phyloP scores from a whole-genome alignment of 371 early-diverging fungal genomes.

The Lichtheimia hyalospora region DNA sequence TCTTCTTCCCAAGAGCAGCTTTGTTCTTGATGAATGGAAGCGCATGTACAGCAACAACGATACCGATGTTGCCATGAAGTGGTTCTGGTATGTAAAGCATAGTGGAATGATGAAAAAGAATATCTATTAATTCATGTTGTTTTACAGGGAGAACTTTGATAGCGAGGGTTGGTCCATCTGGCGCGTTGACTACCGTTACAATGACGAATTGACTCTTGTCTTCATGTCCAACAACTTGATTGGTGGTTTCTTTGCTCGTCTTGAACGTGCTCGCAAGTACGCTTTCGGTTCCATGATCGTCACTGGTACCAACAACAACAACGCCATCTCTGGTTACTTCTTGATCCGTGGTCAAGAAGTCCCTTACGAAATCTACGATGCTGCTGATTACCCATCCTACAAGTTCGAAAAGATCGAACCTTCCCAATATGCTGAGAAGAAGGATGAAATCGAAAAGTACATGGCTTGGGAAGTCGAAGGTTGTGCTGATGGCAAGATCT shows the following conservation, averaged over 20 bases:
- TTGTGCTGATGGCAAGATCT: constrained; percentile 46
- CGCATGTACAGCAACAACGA: constrained; percentile 97
- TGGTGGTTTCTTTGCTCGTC: constrained; percentile 91
- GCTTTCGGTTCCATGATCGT: constrained; percentile 90
- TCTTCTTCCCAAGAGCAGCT: constrained; percentile 78
- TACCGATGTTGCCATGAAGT: constrained; percentile 84
- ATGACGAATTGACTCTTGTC: constrained; percentile 74
- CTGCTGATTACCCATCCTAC: constrained; percentile 89
- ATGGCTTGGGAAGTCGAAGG: constrained; percentile 53
- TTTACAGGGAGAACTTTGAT: constrained; percentile 88
- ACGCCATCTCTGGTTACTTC: constrained; percentile 92
- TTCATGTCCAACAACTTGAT: constrained; percentile 91
- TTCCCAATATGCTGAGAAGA: constrained; percentile 52
- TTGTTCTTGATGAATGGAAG: constrained; percentile 93
- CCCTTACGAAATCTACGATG: constrained; percentile 83
- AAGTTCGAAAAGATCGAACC: constrained; percentile 81
- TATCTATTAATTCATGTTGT: too few species aligned
- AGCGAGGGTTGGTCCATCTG: constrained; percentile 85
- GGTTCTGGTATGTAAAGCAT: too few species aligned
- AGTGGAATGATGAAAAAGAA: too few species aligned
- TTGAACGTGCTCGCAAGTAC: constrained; percentile 93
- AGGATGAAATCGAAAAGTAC: constrained; percentile 50
- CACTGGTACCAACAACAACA: constrained; percentile 86
- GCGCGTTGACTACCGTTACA: constrained; percentile 90
- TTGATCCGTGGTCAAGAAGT: constrained; percentile 89